Evolutionary conservation across 2,329 filamentous ascomycete genomes (phyloP), one percentile per base, ranked within the genome.

Genomic region (Chaetomium globosum): DNA sequence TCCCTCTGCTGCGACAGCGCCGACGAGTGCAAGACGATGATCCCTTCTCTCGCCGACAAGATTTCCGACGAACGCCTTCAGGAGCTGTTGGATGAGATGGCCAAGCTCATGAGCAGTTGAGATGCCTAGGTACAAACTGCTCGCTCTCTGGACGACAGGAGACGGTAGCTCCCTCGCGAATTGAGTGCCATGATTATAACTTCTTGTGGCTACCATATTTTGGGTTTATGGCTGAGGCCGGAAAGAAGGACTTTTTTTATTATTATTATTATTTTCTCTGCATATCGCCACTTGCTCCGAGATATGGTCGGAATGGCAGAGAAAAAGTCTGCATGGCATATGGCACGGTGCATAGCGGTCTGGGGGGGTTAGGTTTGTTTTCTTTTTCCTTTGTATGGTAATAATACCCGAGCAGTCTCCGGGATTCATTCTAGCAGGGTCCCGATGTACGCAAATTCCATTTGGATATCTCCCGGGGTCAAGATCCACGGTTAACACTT

Each of bases 1-100:
- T 96, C 92, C 36, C 82, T 99, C 48, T 97, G 93, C 78, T 97
- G 93, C 76, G 93, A 96, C 73, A 90, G 88, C 53, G 90, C 92
- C 65, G 95, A 99, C 75, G 96, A 99, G 80, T 95, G 95, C 67
- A 97, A 97, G 80, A 97, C 92, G 9, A 84, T 99, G 65, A 96
- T 99, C 68, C 96, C 95, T 1, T 97, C 86, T 64, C 79, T 99
- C 59, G 85, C 88, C 72, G 89, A 93, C 77, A 99, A 99, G 80
- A 96, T 98, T 74, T 85, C 85, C 67, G 94, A 98, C 75, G 90
- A 92, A 43, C 92, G 96, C 71, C 80, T 99, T 69, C 89, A 96
- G 77, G 89, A 93, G 68, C 81, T 98, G 65, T 84, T 99, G 65
- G 89, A 97, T 74, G 93, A 99, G 80, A 89, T 98, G 79, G 90